phyloP scores from a whole-genome alignment of 2,329 filamentous ascomycete species.

The Pseudogymnoascus sp. region DNA sequence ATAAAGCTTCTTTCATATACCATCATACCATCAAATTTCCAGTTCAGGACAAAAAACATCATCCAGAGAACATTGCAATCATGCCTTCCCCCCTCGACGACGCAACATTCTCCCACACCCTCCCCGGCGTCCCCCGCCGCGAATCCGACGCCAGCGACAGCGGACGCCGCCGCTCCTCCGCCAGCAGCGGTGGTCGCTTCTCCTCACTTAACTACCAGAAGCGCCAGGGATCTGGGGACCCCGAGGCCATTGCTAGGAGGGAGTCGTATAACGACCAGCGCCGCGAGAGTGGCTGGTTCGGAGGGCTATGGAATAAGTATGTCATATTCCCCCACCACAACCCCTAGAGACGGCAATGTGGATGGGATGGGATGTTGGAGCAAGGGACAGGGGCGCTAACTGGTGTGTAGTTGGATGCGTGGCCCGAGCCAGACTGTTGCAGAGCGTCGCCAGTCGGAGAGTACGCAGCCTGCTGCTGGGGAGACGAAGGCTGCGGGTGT shows the following conservation, averaged over 20 bases:
- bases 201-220: not conserved
- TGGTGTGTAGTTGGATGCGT: not conserved
- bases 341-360: no score
- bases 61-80: not conserved
- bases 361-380: not conserved
- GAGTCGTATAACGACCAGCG: conserved; percentile 8
- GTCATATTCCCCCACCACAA: conserved; percentile 12
- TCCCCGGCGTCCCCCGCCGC: not conserved
- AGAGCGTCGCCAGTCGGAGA: not conserved
- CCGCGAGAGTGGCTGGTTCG: conserved; percentile 19
- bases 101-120: not conserved
- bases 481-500: not conserved
- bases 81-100: conserved; percentile 7
- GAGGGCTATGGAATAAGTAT: conserved; percentile 34
- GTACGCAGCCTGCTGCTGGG: not conserved
- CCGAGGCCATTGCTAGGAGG: not conserved
- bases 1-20: not conserved
- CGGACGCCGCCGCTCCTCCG: not conserved
- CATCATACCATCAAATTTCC: no score
- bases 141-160: not conserved
- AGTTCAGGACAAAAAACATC: not conserved
- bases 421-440: not conserved
- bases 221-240: not conserved
- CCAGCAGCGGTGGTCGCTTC: not conserved
- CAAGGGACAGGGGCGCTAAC: not conserved